These are phyloP conservation scores for Cytidiella melzeri DNA, from an alignment of 768 basidiomycete genomes.

Conservation along the genomic window DNA sequence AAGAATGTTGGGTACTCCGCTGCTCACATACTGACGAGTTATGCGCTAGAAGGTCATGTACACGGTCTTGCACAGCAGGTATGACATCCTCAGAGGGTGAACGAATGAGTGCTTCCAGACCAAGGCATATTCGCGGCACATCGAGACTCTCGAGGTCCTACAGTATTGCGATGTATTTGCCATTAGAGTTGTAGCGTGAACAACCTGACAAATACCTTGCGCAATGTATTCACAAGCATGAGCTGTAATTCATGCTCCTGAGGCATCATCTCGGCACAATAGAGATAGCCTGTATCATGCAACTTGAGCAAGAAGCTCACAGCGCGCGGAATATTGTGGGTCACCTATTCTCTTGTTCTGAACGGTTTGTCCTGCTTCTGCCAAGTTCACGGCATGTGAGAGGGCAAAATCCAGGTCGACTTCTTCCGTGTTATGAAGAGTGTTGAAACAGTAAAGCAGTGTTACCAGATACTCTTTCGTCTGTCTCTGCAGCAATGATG, in stretches of 20 bases:
- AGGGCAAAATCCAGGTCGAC: constrained; percentile 66
- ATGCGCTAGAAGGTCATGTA: constrained; percentile 63
- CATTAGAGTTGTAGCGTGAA: neutral
- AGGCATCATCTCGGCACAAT: constrained; percentile 71
- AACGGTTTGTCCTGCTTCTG: constrained; percentile 57
- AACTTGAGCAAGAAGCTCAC: neutral
- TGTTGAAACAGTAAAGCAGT: constrained; percentile 63
- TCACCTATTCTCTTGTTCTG: constrained; percentile 65
- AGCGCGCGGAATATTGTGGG: neutral
- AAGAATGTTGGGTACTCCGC: constrained; percentile 8
- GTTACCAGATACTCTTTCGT: constrained; percentile 63
- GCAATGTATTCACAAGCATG: constrained; percentile 82
- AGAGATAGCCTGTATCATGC: constrained; percentile 57
- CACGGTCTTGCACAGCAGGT: constrained; percentile 65
- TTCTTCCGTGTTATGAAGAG: constrained; percentile 36
- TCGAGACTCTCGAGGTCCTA: constrained; percentile 68
- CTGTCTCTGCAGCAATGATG: constrained; percentile 39
- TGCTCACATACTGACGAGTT: constrained; percentile 59
- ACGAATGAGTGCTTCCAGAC: constrained; percentile 62
- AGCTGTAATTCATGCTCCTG: constrained; percentile 62
- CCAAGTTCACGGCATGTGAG: constrained; percentile 69
- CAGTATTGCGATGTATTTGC: neutral
- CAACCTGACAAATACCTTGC: constrained; percentile 49
- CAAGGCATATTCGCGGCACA: constrained; percentile 57
- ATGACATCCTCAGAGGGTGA: constrained; percentile 60